Evolutionary conservation across 768 basidiomycete genomes (phyloP).

Genomic region (Gloeophyllum trabeum): DNA sequence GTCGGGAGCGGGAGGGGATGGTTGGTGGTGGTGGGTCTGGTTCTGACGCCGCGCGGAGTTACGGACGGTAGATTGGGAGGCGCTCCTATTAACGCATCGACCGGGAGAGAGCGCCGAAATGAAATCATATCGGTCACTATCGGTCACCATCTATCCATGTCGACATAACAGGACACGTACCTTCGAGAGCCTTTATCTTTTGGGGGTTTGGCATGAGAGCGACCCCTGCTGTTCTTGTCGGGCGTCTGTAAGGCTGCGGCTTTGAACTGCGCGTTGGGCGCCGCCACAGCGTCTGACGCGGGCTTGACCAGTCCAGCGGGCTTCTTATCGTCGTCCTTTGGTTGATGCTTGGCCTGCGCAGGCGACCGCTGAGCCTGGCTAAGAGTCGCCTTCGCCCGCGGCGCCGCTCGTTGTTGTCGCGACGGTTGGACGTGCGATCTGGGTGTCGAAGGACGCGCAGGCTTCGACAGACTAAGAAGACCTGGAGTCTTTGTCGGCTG

Average conservation of each 20-base stretch:
- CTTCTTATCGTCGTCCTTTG: slow-evolving; percentile 20
- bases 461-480: slow-evolving; percentile 60
- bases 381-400: slow-evolving; percentile 20
- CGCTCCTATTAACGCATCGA: slow-evolving; percentile 26
- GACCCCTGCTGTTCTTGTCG: slow-evolving; percentile 19
- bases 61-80: slow-evolving; percentile 30
- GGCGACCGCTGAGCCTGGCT: slow-evolving; percentile 6
- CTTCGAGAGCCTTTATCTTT: slow-evolving; percentile 33
- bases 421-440: slow-evolving; percentile 23
- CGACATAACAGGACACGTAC: slow-evolving; percentile 21
- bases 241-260: slow-evolving; percentile 11
- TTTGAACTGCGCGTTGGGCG: too few species aligned
- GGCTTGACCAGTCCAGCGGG: slow-evolving; percentile 15
- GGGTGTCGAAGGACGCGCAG: slow-evolving; percentile 25
- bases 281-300: slow-evolving; percentile 16
- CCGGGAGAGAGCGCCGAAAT: too few species aligned
- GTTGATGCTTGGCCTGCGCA: slow-evolving; percentile 12
- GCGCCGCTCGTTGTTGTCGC: slow-evolving; percentile 21
- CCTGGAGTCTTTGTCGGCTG: slow-evolving; percentile 69
- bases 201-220: slow-evolving; percentile 25
- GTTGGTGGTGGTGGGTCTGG: slow-evolving; percentile 49
- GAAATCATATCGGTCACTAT: too few species aligned
- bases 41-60: slow-evolving; percentile 33
- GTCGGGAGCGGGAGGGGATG: slow-evolving; percentile 41
- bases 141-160: too few species aligned